Base-by-base conservation (phyloP, 305 asterid species). In the Rubia tinctorum region DNA sequence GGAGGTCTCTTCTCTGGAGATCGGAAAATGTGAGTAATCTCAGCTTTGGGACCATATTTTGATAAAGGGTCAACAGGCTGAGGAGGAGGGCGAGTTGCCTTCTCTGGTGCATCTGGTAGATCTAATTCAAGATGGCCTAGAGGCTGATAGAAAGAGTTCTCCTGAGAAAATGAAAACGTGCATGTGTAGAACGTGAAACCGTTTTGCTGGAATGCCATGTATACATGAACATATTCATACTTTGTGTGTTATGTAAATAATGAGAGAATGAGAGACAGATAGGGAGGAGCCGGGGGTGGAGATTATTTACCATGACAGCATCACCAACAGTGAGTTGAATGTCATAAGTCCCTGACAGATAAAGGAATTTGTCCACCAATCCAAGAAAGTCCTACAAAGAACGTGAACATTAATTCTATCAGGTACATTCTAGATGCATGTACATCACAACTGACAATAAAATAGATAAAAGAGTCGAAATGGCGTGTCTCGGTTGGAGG, bases 281-380 rank as follows among this genome's bases (percentile, higher is more conserved):
- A 27, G 30, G 30, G 30, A 27, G 30, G 30, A 27, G 30, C 30
- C 30, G 30, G 30, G 30, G 30, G 30, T 27, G 30, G 30, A 27
- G 30, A 27, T 27, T 27, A 34, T 65, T 83, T 89, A 90, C 99
- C 98, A 95, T 92, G 84, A 80, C 90, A 30, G 88, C 70, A 83
- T 95, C 99, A 56, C 99, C 99, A 69, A 92, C 86, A 70, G 98
- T 82, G 66, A 95, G 97, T 77, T 89, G 89, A 86, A 95, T 84
- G 78, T 88, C 95, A 72, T 90, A 92, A 74, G 73, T 88, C 72
- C 96, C 98, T 5, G 98, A 93, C 72, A 93, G 80, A 85, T 93
- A 93, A 79, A 79, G 88, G 64, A 95, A 86, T 81, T 89, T 92
- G 82, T 92, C 99, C 73, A 95, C 99, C 79, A 95, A 87, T 75